Base-by-base conservation (phyloP, 257 asterid species). In the Nicotiana benthamiana region DNA sequence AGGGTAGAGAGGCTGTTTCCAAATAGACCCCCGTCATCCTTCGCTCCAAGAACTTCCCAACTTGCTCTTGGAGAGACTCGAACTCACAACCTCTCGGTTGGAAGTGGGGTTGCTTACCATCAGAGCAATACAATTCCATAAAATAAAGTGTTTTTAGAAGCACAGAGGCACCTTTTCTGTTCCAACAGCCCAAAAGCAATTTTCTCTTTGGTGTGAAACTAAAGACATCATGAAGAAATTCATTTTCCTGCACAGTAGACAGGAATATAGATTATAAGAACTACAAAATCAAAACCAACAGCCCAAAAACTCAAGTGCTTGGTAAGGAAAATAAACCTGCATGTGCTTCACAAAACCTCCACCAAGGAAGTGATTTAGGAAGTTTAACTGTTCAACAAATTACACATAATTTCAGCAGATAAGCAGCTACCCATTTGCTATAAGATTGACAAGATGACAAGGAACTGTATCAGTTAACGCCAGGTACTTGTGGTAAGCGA, bases 301-400 rank as follows among this genome's bases (percentile, higher is more conserved):
- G 56, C 43, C 56, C 30, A 5, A 68, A 40, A 68, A 36, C 54
- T 68, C 76, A 68, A 36, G 32, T 40, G 43, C 20, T 3, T 0
- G 53, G 56, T 68, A 68, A 10, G 75, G 56, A 70, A 61, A 61
- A 60, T 46, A 22, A 5, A 96, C 99, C 99, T 89, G 97, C 97
- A 92, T 91, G 85, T 96, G 99, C 92, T 90, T 96, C 83, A 90
- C 96, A 82, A 94, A 96, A 80, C 98, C 98, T 80, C 97, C 97
- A 64, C 99, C 97, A 68, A 96, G 97, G 79, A 96, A 96, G 83
- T 82, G 99, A 84, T 90, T 96, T 85, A 96, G 75, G 85, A 94
- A 96, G 86, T 91, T 92, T 80, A 96, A 82, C 99, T 95, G 87
- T 79, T 70, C 75, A 40, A 74, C 32, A 43, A 28, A 59, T 77